Base-by-base conservation (phyloP, 2,329 filamentous ascomycete species). In the Clonostachys chloroleuca region DNA sequence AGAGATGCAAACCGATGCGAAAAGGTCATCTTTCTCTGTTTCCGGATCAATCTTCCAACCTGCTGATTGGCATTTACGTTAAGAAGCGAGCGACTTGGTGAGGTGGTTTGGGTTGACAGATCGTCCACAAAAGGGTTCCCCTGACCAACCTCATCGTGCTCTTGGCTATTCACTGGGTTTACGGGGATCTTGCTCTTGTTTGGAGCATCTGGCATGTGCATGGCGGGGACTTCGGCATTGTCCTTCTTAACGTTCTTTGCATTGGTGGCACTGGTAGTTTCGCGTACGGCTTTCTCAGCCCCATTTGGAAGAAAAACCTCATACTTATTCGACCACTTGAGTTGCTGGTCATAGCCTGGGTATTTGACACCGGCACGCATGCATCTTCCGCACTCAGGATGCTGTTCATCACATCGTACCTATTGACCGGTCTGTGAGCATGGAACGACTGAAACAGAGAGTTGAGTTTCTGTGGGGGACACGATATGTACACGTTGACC, bases 1-100 rank as follows among this genome's bases (percentile, higher is more conserved):
- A 55, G 49, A 2, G 52, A 47, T n/a, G 56, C 48, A 35, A 57
- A 58, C 2, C 45, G 49, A 17, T 51, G 46, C 1, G 53, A 48
- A 45, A 55, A 51, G 10, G 36, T 12, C 20, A 45, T 51, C 40
- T 54, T 54, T 4, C 52, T 50, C 34, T 55, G 51, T 10, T 49
- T 44, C 12, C 52, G 55, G n/a, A 57, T 51, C 1, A 58, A 48
- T 2, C 48, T 45, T 1, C 56, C 56, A 2, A 44, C 36, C 36
- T 49, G 3, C 54, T 52, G 8, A 49, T 49, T 1, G 54, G 45
- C 5, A 56, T 43, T 10, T 30, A 30, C 24, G 24, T 30, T 30
- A 3, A 30, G 24, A 30, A 30, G 24, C 24, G 24, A 30, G 24
- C 3, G 24, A 30, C 24, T 30, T 30, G 24, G 24, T 9, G 24